Conservation (phyloP, 768 basidiomycete genomes). For the Pleurotus tuber-regium region DNA sequence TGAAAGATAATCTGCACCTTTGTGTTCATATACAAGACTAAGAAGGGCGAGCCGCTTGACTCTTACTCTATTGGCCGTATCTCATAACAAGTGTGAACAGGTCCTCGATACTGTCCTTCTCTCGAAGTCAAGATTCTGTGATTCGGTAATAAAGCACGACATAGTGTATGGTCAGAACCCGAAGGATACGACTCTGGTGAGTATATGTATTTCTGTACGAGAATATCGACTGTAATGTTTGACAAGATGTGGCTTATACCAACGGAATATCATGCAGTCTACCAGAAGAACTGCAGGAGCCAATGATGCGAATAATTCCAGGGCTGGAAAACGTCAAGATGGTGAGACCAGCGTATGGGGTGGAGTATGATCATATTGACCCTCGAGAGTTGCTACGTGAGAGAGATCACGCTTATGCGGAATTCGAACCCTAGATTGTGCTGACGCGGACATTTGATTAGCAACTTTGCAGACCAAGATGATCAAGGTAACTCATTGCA, state of each 20-base stretch:
- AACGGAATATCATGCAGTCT: conserved; percentile 88
- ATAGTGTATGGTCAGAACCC: conserved; percentile 87
- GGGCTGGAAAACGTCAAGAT: conserved; percentile 85
- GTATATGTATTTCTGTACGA: too few species aligned
- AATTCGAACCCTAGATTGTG: too few species aligned
- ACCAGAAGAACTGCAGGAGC: conserved; percentile 81
- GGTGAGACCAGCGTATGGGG: conserved; percentile 85
- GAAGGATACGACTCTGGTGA: conserved; percentile 88
- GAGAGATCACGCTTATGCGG: conserved; percentile 31
- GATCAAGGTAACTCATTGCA: conserved; percentile 47
- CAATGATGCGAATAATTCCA: conserved; percentile 80
- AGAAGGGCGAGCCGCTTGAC: conserved; percentile 55
- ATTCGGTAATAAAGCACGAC: conserved; percentile 67
- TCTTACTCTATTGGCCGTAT: background rate
- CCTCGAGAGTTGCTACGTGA: conserved; percentile 73
- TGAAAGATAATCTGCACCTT: conserved; percentile 70
- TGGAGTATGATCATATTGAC: conserved; percentile 91
- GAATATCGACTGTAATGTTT: too few species aligned
- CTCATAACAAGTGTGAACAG: conserved; percentile 36
- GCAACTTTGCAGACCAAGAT: conserved; percentile 85
- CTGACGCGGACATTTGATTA: too few species aligned
- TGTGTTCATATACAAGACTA: conserved; percentile 87
- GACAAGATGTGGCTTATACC: conserved; percentile 79
- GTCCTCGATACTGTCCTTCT: conserved; percentile 90
- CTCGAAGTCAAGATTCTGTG: conserved; percentile 84